Base-by-base conservation (phyloP, 148 eudicot species). In the Rhododendron henanense region DNA sequence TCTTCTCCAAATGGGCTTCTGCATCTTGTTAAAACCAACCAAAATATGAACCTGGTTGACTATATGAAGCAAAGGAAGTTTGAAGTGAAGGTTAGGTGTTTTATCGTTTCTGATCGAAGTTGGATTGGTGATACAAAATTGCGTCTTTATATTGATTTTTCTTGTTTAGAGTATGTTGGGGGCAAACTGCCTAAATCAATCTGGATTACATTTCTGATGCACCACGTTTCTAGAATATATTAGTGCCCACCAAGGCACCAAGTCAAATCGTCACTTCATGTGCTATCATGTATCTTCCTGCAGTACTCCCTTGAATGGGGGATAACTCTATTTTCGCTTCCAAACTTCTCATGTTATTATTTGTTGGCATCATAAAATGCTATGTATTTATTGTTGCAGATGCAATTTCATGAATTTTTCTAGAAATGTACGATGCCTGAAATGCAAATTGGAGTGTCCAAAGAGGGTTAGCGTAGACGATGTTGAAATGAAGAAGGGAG, bases 371-470 rank as follows among this genome's bases (percentile, higher is more conserved):
- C 33, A 19, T 84, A 16, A 73, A 44, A 83, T 45, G 59, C 78
- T 11, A 3, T 59, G 41, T 11, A 37, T 81, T 15, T 91, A 85
- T 83, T 84, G 84, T 88, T 90, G 94, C 94, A 96, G 99, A 84
- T 96, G 99, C 90, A 88, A 69, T 81, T 96, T 92, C 86, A 78
- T 94, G 89, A 96, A 96, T 88, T 96, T 92, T 85, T 73, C 91
- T 13, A 92, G 94, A 90, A 96, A 96, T 85, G 37, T 51, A 37
- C 84, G 53, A 73, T 96, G 99, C 80, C 87, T 89, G 53, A 91
- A 89, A 89, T 96, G 99, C 92, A 88, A 90, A 84, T 84, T 89
- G 48, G 89, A 90, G 61, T 90, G 90, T 33, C 98, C 96, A 55
- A 85, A 87, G 87, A 83, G 82, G 86, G 91, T 88, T 78, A 48